phyloP scores from a whole-genome alignment of 257 asterid species.

The Ilex aquifolium region DNA sequence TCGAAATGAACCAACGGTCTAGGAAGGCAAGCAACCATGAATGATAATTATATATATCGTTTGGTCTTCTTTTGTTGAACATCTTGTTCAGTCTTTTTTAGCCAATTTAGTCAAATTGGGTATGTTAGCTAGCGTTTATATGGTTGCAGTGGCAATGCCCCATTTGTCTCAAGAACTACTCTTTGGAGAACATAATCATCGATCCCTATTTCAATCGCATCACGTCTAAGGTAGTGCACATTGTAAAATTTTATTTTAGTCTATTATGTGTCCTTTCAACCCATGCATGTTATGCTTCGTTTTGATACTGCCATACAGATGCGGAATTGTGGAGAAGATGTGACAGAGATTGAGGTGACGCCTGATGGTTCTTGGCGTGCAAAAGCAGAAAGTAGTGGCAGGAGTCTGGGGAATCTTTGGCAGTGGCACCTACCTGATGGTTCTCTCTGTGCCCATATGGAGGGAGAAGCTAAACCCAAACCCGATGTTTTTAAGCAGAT shows the following conservation, averaged over 20 bases:
- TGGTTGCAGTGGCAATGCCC: slow-evolving; percentile 99
- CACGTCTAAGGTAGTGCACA: slow-evolving; percentile 55
- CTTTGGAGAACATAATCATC: slow-evolving; percentile 77
- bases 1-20: slow-evolving; percentile 94
- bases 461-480: slow-evolving; percentile 60
- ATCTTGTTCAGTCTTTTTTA: background rate
- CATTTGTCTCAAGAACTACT: slow-evolving; percentile 85
- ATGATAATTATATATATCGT: background rate
- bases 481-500: slow-evolving; percentile 43
- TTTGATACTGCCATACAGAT: slow-evolving; percentile 33
- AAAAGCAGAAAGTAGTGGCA: slow-evolving; percentile 69
- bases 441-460: slow-evolving; percentile 35
- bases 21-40: slow-evolving; percentile 74
- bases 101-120: too few relatives aligned
- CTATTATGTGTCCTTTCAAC: background rate
- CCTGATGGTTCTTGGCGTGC: slow-evolving; percentile 99
- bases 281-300: slow-evolving; percentile 2
- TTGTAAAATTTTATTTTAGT: background rate
- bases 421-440: slow-evolving; percentile 94
- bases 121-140: slow-evolving; percentile 9
- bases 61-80: background rate
- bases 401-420: slow-evolving; percentile 74
- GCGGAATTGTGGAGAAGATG: slow-evolving; percentile 70
- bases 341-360: slow-evolving; percentile 88
- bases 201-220: slow-evolving; percentile 92